Evolutionary conservation across 2,329 filamentous ascomycete species (phyloP).

Genomic region (Nothopassalora personata): DNA sequence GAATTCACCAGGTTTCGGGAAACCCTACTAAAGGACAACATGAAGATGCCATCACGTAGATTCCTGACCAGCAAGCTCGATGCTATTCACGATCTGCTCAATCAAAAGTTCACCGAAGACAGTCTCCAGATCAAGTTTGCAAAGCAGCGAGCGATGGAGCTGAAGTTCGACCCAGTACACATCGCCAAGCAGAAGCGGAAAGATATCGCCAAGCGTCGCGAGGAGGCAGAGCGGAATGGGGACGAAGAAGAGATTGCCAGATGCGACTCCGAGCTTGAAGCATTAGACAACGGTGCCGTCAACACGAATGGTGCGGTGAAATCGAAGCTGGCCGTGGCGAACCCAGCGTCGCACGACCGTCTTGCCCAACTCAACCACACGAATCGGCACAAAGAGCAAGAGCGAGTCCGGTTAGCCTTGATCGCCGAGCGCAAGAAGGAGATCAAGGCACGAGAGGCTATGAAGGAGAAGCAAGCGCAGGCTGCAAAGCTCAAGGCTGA

Average conservation of each 20-base stretch:
- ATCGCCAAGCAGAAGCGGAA: slow-evolving; percentile 64
- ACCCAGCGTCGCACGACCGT: slow-evolving; percentile 67
- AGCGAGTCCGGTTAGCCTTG: slow-evolving; percentile 85
- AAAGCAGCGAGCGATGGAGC: slow-evolving; percentile 62
- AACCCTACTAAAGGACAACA: slow-evolving; percentile 64
- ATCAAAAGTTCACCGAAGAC: slow-evolving; percentile 73
- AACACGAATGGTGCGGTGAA: slow-evolving; percentile 50
- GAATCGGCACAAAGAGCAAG: slow-evolving; percentile 78
- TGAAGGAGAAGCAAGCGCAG: slow-evolving; percentile 43
- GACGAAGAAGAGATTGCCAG: slow-evolving; percentile 54
- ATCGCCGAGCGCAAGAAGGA: slow-evolving; percentile 60
- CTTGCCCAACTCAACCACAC: slow-evolving; percentile 76
- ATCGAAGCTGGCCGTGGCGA: slow-evolving; percentile 37
- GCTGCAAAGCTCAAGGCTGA: slow-evolving; percentile 37
- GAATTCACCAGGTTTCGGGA: slow-evolving; percentile 80
- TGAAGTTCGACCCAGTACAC: slow-evolving; percentile 45
- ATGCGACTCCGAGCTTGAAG: slow-evolving; percentile 46
- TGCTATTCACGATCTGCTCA: slow-evolving; percentile 73
- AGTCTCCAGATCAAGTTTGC: slow-evolving; percentile 76
- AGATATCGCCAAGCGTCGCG: slow-evolving; percentile 59
- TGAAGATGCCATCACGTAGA: slow-evolving; percentile 68
- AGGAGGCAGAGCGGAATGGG: slow-evolving; percentile 59
- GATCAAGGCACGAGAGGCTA: slow-evolving; percentile 47
- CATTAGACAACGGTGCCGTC: slow-evolving; percentile 63
- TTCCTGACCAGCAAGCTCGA: slow-evolving; percentile 66